A percentile compares a stretch with the other conserved stretches of the same genome.
phyloP scores from a whole-genome alignment of 371 early-diverging fungal genomes.

The Rhizopus arrhizus region DNA sequence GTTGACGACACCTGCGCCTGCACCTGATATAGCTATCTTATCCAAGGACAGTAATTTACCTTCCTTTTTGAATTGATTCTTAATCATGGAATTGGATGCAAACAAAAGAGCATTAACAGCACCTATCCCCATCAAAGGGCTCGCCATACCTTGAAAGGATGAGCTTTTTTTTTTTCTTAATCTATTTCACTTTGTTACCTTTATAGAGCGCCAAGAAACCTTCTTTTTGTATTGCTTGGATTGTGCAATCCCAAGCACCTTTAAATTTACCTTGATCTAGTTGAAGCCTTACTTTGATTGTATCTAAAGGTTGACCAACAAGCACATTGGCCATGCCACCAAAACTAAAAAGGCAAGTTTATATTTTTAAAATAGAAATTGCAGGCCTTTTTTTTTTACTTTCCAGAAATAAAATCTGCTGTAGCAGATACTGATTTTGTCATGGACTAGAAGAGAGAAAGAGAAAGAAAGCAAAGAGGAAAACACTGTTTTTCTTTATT shows the following conservation, averaged over 20 bases:
- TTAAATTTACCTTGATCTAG: constrained; percentile 59
- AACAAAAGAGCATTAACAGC: constrained; percentile 84
- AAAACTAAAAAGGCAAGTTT: constrained; percentile 19
- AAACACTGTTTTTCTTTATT: neutral
- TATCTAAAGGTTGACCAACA: constrained; percentile 57
- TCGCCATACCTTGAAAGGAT: constrained; percentile 64
- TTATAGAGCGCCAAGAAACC: constrained; percentile 78
- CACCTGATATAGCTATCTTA: constrained; percentile 79
- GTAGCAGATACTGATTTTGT: constrained; percentile 30
- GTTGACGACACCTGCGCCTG: constrained; percentile 76
- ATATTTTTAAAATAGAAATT: neutral
- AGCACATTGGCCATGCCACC: constrained; percentile 55
- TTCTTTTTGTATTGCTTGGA: constrained; percentile 66
- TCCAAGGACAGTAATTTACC: constrained; percentile 42
- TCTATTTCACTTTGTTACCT: constrained; percentile 44
- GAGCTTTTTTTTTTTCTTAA: constrained; percentile 11
- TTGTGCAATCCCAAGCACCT: constrained; percentile 72
- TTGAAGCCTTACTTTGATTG: constrained; percentile 75
- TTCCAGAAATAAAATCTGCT: constrained; percentile 55
- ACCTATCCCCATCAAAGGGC: constrained; percentile 80
- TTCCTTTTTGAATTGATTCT: constrained; percentile 28
- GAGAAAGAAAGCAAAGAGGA: neutral
- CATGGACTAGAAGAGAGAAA: constrained; percentile 13
- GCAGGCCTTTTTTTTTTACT: constrained; percentile 27
- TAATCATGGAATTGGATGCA: constrained; percentile 71